phyloP scores from a whole-genome alignment of 768 basidiomycete species.

The Termitomyces sp. region DNA sequence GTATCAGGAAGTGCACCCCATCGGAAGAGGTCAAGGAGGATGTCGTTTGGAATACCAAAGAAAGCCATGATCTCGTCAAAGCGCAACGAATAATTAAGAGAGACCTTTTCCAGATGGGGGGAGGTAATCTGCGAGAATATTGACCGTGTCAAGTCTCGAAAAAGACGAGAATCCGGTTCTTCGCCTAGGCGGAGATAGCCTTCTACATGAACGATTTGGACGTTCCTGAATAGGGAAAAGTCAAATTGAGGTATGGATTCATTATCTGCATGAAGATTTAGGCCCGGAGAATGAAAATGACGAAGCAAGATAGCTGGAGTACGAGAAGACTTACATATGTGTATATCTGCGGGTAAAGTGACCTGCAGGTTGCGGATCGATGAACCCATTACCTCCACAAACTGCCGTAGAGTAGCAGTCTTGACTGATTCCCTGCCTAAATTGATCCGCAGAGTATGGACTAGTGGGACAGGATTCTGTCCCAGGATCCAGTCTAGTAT shows the following conservation, averaged over 20 bases:
- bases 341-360: conserved; percentile 16
- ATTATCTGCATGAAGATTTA: conserved; percentile 9
- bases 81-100: conserved; percentile 17
- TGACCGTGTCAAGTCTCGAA: conserved; percentile 17
- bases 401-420: conserved; percentile 7
- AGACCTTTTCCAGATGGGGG: conserved; percentile 13
- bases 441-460: conserved; percentile 18
- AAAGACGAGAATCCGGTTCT: conserved; percentile 6
- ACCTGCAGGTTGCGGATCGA: conserved; percentile 20
- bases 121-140: conserved; percentile 20
- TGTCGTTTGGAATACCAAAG: conserved; percentile 23
- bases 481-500: conserved; percentile 21
- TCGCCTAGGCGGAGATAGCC: conserved; percentile 16
- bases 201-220: conserved; percentile 21
- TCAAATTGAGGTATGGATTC: conserved; percentile 13
- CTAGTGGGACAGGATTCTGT: conserved; percentile 17
- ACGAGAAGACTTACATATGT: conserved; percentile 16
- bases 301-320: neutral
- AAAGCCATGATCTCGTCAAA: conserved; percentile 15
- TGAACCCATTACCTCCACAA: conserved; percentile 17
- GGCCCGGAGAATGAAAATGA: neutral
- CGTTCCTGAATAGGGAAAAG: conserved; percentile 15
- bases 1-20: conserved; percentile 23
- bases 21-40: conserved; percentile 19
- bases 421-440: conserved; percentile 11